Evolutionary conservation across 768 basidiomycete species (phyloP), one percentile per base, ranked within the genome.

Genomic region (Hydnomerulius pinastri): DNA sequence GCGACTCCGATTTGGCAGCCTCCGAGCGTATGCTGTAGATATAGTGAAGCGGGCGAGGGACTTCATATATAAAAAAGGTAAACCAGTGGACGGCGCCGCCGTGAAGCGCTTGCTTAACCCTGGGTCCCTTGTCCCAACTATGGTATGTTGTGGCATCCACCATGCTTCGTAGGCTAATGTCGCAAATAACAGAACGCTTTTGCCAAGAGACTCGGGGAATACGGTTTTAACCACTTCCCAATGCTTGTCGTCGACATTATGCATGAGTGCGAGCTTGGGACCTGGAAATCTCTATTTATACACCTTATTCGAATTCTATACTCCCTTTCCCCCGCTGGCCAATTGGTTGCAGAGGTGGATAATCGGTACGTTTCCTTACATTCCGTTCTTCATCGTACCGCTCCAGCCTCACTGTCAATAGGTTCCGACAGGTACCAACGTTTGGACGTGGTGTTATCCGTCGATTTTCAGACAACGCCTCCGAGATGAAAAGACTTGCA

Each of bases 101-200:
- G 29, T 52, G 2, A 9, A 44, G 7, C 25, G 27, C 0, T 12
- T 55, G 4, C 43, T 55, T 0, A 37, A 47, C 10, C 2, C 15
- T 4, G 18, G 42, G 17, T 42, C 40, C 11, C 27, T 24, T 4
- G 28, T 43, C 7, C 37, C n/a, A 12, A 51, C 28, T 13, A 12
- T 46, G 18, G 28, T 55, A 40, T 9, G 39, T 28, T 42, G 25
- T 9, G 18, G 29, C 23, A 4, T 4, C 2, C 18, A 17, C 9
- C 10, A 4, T 33, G 10, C 7, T 13, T n/a, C n/a, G n/a, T n/a
- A n/a, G n/a, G n/a, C n/a, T n/a, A n/a, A n/a, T n/a, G n/a, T n/a
- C n/a, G n/a, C n/a, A n/a, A n/a, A n/a, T n/a, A n/a, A 7, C 44
- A 74, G 73, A 74, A 72, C 46, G 57, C 66, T 2, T 74, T 76